A percentile compares a stretch with the other conserved stretches of the same genome.
Conservation (phyloP, 2,329 filamentous ascomycete genomes). For the Neofusicoccum parvum region DNA sequence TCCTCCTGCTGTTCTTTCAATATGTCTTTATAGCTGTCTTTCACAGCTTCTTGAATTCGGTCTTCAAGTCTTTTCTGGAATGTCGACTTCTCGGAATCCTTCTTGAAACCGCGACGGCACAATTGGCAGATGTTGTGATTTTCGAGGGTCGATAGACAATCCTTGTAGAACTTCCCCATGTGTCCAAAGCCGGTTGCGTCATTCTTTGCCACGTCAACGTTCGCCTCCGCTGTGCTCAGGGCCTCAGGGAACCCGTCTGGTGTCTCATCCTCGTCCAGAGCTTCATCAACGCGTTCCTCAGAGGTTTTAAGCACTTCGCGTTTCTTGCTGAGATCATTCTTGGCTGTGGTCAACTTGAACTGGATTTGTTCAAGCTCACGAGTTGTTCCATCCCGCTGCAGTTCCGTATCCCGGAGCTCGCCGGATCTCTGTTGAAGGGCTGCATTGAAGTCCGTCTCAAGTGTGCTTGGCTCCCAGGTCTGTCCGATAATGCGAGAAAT, state of each 20-base stretch:
- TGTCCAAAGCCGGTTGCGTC: slow-evolving; percentile 71
- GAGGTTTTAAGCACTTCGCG: slow-evolving; percentile 63
- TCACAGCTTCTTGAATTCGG: slow-evolving; percentile 53
- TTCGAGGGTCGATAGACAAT: slow-evolving; percentile 67
- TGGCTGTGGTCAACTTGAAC: slow-evolving; percentile 67
- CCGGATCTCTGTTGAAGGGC: slow-evolving; percentile 60
- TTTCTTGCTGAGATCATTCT: slow-evolving; percentile 66
- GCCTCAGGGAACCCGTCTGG: slow-evolving; percentile 51
- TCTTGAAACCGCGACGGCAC: slow-evolving; percentile 70
- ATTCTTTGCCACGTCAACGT: slow-evolving; percentile 57
- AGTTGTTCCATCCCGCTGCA: slow-evolving; percentile 68
- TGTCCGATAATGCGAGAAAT: slow-evolving; percentile 65
- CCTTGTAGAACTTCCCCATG: slow-evolving; percentile 70
- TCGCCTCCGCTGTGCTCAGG: slow-evolving; percentile 54
- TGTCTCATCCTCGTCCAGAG: slow-evolving; percentile 32
- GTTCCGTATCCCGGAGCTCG: slow-evolving; percentile 65
- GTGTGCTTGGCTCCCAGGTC: slow-evolving; percentile 68
- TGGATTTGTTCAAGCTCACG: slow-evolving; percentile 77
- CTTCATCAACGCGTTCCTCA: slow-evolving; percentile 60
- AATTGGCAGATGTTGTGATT: slow-evolving; percentile 74
- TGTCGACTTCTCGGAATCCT: slow-evolving; percentile 61
- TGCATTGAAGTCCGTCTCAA: slow-evolving; percentile 72
- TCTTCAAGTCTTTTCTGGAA: slow-evolving; percentile 67
- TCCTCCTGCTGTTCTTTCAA: slow-evolving; percentile 62
- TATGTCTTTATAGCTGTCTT: slow-evolving; percentile 62